These are phyloP conservation scores for Boletus mariae DNA, from an alignment of 1,284 basidiomycete species.

Conservation along the genomic window DNA sequence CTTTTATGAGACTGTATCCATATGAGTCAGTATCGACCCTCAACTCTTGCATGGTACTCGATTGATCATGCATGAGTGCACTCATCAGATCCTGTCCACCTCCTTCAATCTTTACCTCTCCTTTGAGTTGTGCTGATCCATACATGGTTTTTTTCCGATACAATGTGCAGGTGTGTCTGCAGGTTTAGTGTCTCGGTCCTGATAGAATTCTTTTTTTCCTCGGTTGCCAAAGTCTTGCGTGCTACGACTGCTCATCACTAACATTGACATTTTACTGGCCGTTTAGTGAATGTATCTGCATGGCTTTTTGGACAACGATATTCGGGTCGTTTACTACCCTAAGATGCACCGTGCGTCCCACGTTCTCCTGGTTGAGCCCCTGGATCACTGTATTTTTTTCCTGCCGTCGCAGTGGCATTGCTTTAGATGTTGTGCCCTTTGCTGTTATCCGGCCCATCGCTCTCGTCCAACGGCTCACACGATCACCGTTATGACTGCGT, in stretches of 20 bases:
- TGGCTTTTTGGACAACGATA: background rate
- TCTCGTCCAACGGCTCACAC: background rate
- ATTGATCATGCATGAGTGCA: background rate
- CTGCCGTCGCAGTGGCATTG: background rate
- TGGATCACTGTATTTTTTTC: background rate
- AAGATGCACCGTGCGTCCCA: background rate
- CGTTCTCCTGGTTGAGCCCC: background rate
- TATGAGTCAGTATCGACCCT: background rate
- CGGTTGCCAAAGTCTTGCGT: background rate
- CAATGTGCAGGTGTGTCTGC: conserved; percentile 10
- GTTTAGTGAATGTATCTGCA: background rate
- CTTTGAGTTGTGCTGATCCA: background rate
- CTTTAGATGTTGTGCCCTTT: background rate
- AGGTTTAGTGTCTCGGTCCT: background rate
- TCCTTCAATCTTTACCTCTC: background rate
- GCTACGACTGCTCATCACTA: background rate
- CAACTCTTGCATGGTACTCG: background rate
- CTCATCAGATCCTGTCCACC: background rate
- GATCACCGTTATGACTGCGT: background rate
- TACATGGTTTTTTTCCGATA: background rate
- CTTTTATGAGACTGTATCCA: background rate
- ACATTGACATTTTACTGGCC: background rate
- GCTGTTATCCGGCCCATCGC: background rate
- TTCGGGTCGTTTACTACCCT: background rate
- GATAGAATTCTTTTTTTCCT: background rate